Conservation (phyloP, 106 monocot species). For the Dendrobium huoshanense region DNA sequence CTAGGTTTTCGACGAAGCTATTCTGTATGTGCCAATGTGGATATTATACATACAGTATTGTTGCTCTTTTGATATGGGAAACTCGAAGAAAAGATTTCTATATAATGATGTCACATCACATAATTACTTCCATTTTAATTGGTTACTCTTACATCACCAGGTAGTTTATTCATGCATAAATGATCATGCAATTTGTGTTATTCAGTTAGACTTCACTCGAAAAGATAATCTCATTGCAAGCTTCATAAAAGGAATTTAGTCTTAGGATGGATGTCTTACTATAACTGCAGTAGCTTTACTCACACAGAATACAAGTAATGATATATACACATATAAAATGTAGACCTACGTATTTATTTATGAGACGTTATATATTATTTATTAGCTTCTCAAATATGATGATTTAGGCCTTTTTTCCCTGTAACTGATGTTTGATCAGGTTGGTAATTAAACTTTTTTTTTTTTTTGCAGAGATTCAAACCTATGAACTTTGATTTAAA, state of each 20-base stretch:
- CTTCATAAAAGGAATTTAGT: not conserved
- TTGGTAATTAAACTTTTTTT: not conserved
- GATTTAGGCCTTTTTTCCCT: not conserved
- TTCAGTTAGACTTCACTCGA: not conserved
- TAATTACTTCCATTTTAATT: slow-evolving; percentile 73
- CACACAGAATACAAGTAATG: not conserved
- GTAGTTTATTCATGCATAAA: slow-evolving; percentile 21
- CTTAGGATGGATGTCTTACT: not conserved
- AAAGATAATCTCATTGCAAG: not conserved
- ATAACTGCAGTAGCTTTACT: not conserved
- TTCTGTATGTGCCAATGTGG: slow-evolving; percentile 98
- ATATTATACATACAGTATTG: slow-evolving; percentile 83
- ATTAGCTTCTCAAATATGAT: not conserved
- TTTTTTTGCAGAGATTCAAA: too few relatives aligned
- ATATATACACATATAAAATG: not conserved
- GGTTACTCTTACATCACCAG: slow-evolving; percentile 61
- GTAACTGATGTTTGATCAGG: not conserved
- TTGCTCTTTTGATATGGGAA: slow-evolving; percentile 83
- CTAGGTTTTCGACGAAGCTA: slow-evolving; percentile 66
- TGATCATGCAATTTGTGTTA: not conserved
- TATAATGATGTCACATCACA: slow-evolving; percentile 98
- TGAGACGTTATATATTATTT: not conserved
- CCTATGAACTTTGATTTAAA: too few relatives aligned
- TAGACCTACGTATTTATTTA: not conserved
- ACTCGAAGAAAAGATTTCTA: slow-evolving; percentile 90